Evolutionary conservation across 768 basidiomycete species (phyloP).

Genomic region (Lentinula sp.): DNA sequence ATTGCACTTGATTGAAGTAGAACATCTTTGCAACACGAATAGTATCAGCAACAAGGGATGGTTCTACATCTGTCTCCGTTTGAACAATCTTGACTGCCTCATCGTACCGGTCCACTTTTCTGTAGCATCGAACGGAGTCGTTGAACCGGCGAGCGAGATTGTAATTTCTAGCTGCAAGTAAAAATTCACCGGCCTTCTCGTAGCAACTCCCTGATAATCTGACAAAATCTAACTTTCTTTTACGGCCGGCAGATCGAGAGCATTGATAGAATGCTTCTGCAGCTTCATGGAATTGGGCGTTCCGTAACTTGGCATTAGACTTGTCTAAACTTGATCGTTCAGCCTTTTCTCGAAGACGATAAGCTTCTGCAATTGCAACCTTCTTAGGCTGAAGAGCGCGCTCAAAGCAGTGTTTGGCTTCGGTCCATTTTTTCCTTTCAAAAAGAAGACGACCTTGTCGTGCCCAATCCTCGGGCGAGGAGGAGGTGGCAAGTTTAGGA

Average conservation of each 20-base stretch:
- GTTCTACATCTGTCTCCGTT: conserved; percentile 24
- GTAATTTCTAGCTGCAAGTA: conserved; percentile 40
- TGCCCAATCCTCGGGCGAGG: conserved; percentile 39
- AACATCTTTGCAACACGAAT: conserved; percentile 37
- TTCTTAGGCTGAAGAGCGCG: conserved; percentile 30
- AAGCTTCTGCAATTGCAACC: conserved; percentile 35
- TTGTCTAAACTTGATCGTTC: conserved; percentile 19
- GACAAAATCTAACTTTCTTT: conserved; percentile 29
- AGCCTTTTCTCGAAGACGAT: conserved; percentile 36
- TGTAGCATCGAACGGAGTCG: conserved; percentile 38
- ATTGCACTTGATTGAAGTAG: conserved; percentile 30
- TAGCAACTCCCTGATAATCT: conserved; percentile 42
- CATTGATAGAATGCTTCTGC: conserved; percentile 45
- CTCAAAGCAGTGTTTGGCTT: conserved; percentile 42
- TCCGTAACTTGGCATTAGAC: conserved; percentile 12
- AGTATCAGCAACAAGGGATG: conserved; percentile 27
- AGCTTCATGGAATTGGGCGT: conserved; percentile 28
- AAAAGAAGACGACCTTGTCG: conserved; percentile 33
- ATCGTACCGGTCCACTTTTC: conserved; percentile 45
- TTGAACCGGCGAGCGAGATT: conserved; percentile 35
- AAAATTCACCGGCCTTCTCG: conserved; percentile 29
- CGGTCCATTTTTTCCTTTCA: conserved; percentile 20
- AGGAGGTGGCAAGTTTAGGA: conserved; percentile 37
- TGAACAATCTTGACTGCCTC: conserved; percentile 44
- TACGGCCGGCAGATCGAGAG: conserved; percentile 23